Evolutionary conservation across 108 stramenopile species (phyloP), one percentile per base, ranked within the genome.

Genomic region (Bacterosira constricta): DNA sequence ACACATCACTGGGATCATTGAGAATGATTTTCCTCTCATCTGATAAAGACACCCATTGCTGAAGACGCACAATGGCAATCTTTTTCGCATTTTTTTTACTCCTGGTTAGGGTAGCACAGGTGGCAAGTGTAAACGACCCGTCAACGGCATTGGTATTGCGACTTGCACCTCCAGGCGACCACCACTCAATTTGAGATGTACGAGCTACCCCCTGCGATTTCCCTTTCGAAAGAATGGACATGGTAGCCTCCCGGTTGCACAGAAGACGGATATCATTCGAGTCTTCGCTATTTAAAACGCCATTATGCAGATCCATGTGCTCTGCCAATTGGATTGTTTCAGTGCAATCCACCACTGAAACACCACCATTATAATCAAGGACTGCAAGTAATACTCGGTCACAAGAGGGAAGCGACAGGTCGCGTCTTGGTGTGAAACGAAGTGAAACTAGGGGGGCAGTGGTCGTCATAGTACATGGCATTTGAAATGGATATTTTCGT

Each of bases 321-420:
- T 37, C 70, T 3, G 63, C 80, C 12, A 65, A 21, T 38, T 69
- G 84, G 15, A 79, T 76, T 42, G 84, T 32, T 18, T 72, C 36
- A 18, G 81, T 68, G 53, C 88, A 90, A 73, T 93, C 86, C 36
- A 88, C 36, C 12, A 91, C 51, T 12, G 83, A 66, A 27, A 87
- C 78, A 23, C 86, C 89, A 20, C 93, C 90, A 64, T 94, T 87
- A 63, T 67, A 87, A 76, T 94, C 93, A 74, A 94, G 51, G 2
- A 85, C 72, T 7, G 87, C 83, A 23, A 94, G 57, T 12, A 82
- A 54, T 38, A 59, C 60, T 57, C 50, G 34, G 5, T 47, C 51
- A 4, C 17, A 17, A 20, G 12, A 11, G 4, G 3, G 17, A 11
- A 18, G 15, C 17, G 29, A 1, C 3, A 27, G 17, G 3, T 30